phyloP scores from a whole-genome alignment of 345 rosid genomes.

The Camelina hispida region DNA sequence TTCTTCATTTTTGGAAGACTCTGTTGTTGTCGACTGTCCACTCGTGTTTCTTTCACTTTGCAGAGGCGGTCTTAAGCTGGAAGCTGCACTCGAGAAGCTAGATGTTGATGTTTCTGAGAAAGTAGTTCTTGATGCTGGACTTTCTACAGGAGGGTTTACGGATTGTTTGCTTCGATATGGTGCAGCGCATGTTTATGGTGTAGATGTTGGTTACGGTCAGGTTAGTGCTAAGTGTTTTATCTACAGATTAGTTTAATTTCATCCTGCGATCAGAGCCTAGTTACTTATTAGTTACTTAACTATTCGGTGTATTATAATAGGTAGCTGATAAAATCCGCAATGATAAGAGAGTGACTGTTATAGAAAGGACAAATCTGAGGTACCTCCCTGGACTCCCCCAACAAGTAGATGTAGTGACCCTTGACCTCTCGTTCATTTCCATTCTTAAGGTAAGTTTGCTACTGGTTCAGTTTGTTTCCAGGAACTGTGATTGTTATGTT shows the following conservation, averaged over 20 bases:
- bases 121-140: slow-evolving; percentile 93
- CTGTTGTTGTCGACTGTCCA: slow-evolving; percentile 25
- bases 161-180: slow-evolving; percentile 95
- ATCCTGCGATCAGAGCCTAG: not conserved
- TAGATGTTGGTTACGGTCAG: slow-evolving; percentile 98
- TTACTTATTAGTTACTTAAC: slow-evolving; percentile 3
- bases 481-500: slow-evolving; percentile 6
- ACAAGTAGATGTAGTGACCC: slow-evolving; percentile 87
- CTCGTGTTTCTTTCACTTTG: slow-evolving; percentile 19
- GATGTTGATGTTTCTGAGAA: slow-evolving; percentile 83
- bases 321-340: slow-evolving; percentile 90
- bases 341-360: slow-evolving; percentile 72
- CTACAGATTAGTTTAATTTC: not conserved
- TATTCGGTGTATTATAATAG: slow-evolving; percentile 42
- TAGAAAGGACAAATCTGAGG: slow-evolving; percentile 89
- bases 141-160: slow-evolving; percentile 95
- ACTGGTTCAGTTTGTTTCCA: not conserved
- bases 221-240: slow-evolving; percentile 46
- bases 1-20: not conserved
- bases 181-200: slow-evolving; percentile 92
- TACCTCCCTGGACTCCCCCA: slow-evolving; percentile 84
- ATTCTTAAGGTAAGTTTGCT: slow-evolving; percentile 67
- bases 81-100: slow-evolving; percentile 92
- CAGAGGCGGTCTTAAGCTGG: slow-evolving; percentile 93
- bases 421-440: slow-evolving; percentile 96